These are phyloP conservation scores for Paspalum notatum DNA, from an alignment of 176 grass and related monocot species.

Conservation along the genomic window DNA sequence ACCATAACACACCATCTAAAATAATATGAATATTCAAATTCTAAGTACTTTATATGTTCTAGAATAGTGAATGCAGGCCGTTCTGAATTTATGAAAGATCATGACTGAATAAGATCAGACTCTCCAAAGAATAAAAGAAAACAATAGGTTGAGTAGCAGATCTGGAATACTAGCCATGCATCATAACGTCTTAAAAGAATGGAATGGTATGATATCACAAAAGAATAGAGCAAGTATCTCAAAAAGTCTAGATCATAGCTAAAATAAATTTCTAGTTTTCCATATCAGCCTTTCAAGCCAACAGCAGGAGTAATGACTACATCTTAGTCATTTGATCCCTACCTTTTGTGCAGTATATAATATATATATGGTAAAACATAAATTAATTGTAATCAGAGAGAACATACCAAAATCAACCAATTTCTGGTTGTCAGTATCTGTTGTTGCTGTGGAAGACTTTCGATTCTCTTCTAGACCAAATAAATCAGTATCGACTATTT, in stretches of 20 bases:
- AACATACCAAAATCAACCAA: constrained; percentile 62
- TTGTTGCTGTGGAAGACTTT: constrained; percentile 26
- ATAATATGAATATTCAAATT: constrained; percentile 3
- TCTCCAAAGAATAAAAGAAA: neutral
- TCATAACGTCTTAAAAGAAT: constrained; percentile 5
- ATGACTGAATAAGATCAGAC: neutral
- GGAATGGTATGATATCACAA: constrained; percentile 1
- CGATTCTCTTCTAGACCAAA: constrained; percentile 35
- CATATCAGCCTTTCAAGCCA: constrained; percentile 16
- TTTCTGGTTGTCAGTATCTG: constrained; percentile 36
- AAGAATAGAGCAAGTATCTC: neutral
- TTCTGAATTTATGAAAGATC: constrained; percentile 26
- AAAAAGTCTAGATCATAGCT: constrained; percentile 19
- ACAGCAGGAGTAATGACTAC: constrained; percentile 20
- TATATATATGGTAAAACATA: constrained; percentile 18
- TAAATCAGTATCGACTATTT: constrained; percentile 55
- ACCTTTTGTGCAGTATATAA: constrained; percentile 28
- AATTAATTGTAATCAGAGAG: constrained; percentile 18
- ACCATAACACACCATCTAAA: constrained; percentile 19
- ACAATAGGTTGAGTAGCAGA: constrained; percentile 12
- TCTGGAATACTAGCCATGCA: neutral
- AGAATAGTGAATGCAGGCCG: neutral
- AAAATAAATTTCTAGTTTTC: constrained; percentile 28
- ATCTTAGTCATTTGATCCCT: constrained; percentile 23
- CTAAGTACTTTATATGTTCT: neutral